A percentile compares a stretch with the other conserved stretches of the same genome.
These are phyloP conservation scores for Leptomonas seymouri DNA, from an alignment of 208 protist species.

Conservation along the genomic window DNA sequence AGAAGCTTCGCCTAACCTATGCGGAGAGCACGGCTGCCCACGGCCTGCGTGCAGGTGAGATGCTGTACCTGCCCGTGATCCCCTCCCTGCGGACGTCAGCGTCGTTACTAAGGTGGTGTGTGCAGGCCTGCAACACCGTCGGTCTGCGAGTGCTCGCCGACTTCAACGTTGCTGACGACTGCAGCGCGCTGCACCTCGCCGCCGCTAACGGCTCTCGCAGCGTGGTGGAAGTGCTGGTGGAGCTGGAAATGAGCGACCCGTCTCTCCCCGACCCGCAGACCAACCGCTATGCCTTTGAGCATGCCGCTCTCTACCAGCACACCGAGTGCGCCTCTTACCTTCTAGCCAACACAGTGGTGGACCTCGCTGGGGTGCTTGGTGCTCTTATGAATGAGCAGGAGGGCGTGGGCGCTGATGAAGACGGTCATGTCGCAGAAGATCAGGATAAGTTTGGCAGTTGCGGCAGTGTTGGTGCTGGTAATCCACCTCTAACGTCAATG, in stretches of 20 bases:
- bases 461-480: background rate
- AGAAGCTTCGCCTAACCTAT: slow-evolving; percentile 39
- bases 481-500: background rate
- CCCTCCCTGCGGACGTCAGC: slow-evolving; percentile 20
- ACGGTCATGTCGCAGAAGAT: background rate
- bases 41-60: slow-evolving; percentile 34
- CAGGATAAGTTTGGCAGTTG: background rate
- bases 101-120: slow-evolving; percentile 73
- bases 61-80: slow-evolving; percentile 28
- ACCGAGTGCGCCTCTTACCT: slow-evolving; percentile 55
- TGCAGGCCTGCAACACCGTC: slow-evolving; percentile 57
- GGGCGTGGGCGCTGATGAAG: background rate
- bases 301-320: slow-evolving; percentile 52
- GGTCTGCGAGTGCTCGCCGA: slow-evolving; percentile 80
- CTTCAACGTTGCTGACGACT: slow-evolving; percentile 75
- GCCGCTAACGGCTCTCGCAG: slow-evolving; percentile 53
- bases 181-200: slow-evolving; percentile 61
- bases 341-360: slow-evolving; percentile 46
- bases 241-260: slow-evolving; percentile 71
- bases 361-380: slow-evolving; percentile 17
- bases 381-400: background rate
- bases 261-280: slow-evolving; percentile 23
- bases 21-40: slow-evolving; percentile 10
- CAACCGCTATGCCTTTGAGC: slow-evolving; percentile 71
- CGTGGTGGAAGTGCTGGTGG: slow-evolving; percentile 66